A percentile compares a stretch with the other conserved stretches of the same genome.
phyloP scores from a whole-genome alignment of 345 rosid genomes.

The Sonneratia alba region DNA sequence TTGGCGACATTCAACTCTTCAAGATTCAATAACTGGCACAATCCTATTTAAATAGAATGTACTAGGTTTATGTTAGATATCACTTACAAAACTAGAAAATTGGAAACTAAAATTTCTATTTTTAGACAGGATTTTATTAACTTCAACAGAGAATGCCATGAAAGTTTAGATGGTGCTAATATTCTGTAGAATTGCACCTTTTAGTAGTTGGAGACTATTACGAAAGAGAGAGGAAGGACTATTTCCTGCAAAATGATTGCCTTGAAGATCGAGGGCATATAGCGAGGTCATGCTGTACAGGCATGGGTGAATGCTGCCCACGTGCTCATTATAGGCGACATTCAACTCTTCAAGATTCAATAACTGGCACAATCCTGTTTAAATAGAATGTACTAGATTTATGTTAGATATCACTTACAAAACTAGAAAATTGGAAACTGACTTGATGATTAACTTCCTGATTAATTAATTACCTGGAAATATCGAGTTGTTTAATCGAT shows the following conservation, averaged over 20 bases:
- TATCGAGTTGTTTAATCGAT: not conserved
- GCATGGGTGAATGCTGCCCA: conserved; percentile 3
- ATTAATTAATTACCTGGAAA: not conserved
- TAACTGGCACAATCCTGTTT: not conserved
- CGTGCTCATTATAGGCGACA: not conserved
- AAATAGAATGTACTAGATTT: too few relatives aligned
- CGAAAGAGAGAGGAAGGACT: not conserved
- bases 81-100: too few relatives aligned
- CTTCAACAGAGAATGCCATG: too few relatives aligned
- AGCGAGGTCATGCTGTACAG: not conserved
- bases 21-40: conserved; percentile 4
- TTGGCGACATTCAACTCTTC: not conserved
- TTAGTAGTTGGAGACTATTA: too few relatives aligned
- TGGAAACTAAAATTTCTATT: too few relatives aligned
- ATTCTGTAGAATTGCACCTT: too few relatives aligned
- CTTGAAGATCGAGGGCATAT: not conserved
- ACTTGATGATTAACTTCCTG: too few relatives aligned
- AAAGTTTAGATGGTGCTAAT: too few relatives aligned
- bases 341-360: conserved; percentile 7
- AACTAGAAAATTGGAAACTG: too few relatives aligned
- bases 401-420: too few relatives aligned
- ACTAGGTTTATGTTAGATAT: too few relatives aligned
- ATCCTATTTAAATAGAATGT: not conserved
- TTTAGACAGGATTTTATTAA: too few relatives aligned
- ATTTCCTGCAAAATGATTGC: not conserved